Evolutionary conservation across 345 rosid genomes (phyloP).

Genomic region (Dovyalis caffra): DNA sequence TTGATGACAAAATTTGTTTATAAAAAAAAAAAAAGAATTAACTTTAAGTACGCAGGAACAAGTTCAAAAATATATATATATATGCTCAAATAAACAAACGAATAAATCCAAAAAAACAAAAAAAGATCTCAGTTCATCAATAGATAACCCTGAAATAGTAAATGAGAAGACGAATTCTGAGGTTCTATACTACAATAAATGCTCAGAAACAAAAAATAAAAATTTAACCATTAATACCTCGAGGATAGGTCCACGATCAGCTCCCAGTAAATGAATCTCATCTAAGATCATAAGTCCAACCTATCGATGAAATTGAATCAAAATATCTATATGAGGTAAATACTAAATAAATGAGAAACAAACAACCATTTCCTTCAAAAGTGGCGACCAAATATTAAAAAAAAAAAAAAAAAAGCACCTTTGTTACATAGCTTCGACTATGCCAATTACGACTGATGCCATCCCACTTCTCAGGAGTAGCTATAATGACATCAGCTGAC

Average conservation of each 20-base stretch:
- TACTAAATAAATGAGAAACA: not conserved
- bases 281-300: slow-evolving; percentile 95
- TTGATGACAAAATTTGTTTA: no score
- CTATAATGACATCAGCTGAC: slow-evolving; percentile 96
- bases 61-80: no score
- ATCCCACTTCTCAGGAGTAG: slow-evolving; percentile 99
- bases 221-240: slow-evolving; percentile 61
- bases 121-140: no score
- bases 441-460: slow-evolving; percentile 99
- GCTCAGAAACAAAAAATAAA: not conserved
- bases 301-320: slow-evolving; percentile 38
- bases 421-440: slow-evolving; percentile 88
- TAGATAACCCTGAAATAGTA: no score
- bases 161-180: not conserved
- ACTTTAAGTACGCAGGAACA: no score
- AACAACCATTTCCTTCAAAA: not conserved
- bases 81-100: no score
- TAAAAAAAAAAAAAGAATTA: no score
- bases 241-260: slow-evolving; percentile 98
- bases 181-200: not conserved
- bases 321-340: slow-evolving; percentile 4
- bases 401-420: slow-evolving; percentile 44
- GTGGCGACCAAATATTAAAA: slow-evolving; percentile 19
- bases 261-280: slow-evolving; percentile 97
- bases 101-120: no score